Evolutionary conservation across 2,329 filamentous ascomycete species (phyloP), one percentile per base, ranked within the genome.

Genomic region (Capronia americana): DNA sequence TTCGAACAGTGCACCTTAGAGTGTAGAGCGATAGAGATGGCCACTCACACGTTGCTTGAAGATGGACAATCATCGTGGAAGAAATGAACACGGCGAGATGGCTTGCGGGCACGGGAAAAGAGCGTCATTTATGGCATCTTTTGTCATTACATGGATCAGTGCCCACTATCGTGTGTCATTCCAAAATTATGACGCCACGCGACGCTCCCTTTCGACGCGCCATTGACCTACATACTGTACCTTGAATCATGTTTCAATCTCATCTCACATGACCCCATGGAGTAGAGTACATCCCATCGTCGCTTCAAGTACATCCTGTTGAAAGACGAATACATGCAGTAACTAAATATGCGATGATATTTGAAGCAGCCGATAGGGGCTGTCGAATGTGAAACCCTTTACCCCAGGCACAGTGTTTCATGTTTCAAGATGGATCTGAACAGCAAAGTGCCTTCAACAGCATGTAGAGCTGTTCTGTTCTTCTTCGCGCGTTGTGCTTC

Each of bases 391-490:
- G 62, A 64, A 64, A 64, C 62, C 17, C 12, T 11, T 10, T 41
- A 8, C 32, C 28, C 26, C 26, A 20, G 55, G 56, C 26, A 23
- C 12, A 8, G 48, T 53, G 58, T 61, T 61, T 61, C 58, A 61
- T 55, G 62, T 64, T 60, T 53, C 62, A 59, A 51, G 61, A 57
- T 44, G 32, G 32, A 34, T 41, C n/a, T 53, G 30, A 41, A 51
- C 30, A 26, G 12, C 24, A 12, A 26, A 59, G 38, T n/a, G 11
- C 23, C 41, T 44, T 44, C 38, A 7, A 28, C 57, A 20, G 28
- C 20, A 23, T 28, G 38, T 59, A 12, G 20, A 55, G 5, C 30
- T 26, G 48, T 24, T 17, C 30, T 26, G 20, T 7, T 26, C 11
- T 54, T 12, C 24, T 24, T 53, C 28, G 30, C 11, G 11, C 53